Percentiles rank a stretch among this genome's conserved stretches.
phyloP scores from a whole-genome alignment of 768 basidiomycete genomes.

The Panus rudis region DNA sequence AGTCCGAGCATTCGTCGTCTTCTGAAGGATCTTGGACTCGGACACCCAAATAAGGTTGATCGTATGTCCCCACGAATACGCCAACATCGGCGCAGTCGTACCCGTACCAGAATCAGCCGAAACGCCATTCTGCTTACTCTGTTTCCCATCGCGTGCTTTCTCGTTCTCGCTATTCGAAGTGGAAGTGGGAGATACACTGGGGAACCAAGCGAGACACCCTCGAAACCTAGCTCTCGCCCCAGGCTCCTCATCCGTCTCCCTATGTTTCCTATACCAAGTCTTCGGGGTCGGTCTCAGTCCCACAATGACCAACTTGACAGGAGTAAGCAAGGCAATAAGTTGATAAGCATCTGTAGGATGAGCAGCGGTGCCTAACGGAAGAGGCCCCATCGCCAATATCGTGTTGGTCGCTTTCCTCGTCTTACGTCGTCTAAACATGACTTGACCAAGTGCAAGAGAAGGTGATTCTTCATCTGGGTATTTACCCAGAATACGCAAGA shows the following conservation, averaged over 20 bases:
- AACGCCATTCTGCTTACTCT: too few relatives aligned
- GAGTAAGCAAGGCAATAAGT: slow-evolving; percentile 80
- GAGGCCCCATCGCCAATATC: slow-evolving; percentile 70
- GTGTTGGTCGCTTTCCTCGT: slow-evolving; percentile 43
- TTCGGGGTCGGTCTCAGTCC: slow-evolving; percentile 87
- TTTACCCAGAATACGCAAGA: slow-evolving; percentile 86
- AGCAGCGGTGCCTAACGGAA: slow-evolving; percentile 69
- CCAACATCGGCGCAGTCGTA: slow-evolving; percentile 56
- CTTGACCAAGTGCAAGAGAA: slow-evolving; percentile 6
- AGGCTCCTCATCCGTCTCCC: slow-evolving; percentile 41
- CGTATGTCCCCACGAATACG: slow-evolving; percentile 76
- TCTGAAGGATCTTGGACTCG: slow-evolving; percentile 49
- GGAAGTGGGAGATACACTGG: slow-evolving; percentile 37
- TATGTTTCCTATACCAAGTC: slow-evolving; percentile 81
- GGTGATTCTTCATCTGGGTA: slow-evolving; percentile 54
- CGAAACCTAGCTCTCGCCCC: slow-evolving; percentile 39
- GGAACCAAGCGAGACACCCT: slow-evolving; percentile 79
- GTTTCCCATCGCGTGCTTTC: slow-evolving; percentile 14
- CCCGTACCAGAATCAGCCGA: slow-evolving; percentile 4
- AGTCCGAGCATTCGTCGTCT: slow-evolving; percentile 43
- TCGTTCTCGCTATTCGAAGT: slow-evolving; percentile 20
- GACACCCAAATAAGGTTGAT: slow-evolving; percentile 61
- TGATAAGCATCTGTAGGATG: slow-evolving; percentile 77
- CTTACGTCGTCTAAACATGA: slow-evolving; percentile 35
- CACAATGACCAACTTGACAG: slow-evolving; percentile 86